Evolutionary conservation across 2,329 filamentous ascomycete species (phyloP), one percentile per base, ranked within the genome.

Genomic region (Penicillium occitanis): DNA sequence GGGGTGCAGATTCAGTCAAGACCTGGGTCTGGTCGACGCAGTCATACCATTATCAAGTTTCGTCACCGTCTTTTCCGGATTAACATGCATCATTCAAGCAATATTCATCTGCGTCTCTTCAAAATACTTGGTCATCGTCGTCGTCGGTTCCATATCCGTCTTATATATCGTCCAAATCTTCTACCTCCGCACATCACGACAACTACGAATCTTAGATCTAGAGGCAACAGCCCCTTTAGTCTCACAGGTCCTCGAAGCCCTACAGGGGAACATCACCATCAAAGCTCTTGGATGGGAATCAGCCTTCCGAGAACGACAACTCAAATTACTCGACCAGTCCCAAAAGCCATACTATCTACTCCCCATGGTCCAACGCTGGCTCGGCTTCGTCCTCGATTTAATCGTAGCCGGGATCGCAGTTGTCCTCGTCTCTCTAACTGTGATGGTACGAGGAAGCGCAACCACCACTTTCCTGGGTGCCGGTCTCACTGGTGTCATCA

Each of bases 171-270:
- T 88, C 0, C 86, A 88, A 67, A 83, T 79, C 58, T 80, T 87
- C 59, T 89, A 89, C 68, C 78, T 89, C 1, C 79, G 84, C 0
- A 89, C 87, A 0, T 88, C 86, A 1, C 77, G 86, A 0, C 87
- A 89, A 72, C 72, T 90, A 8, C 81, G 87, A 60, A 79, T 87
- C 28, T 72, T 89, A 5, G 87, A 89, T 55, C 79, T 90, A 0
- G 87, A 89, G 72, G 81, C 84, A 1, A 88, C 88, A 68, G 83
- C 83, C 0, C 86, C 86, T 0, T 74, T 88, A 0, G 87, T 85
- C 76, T 84, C 79, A 19, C 78, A 87, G 66, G 88, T 87, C 68
- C 77, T 83, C 30, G 86, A 88, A 68, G 84, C 82, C 1, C 79
- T 87, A 50, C 81, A 81, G 42, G 87, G 86, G 0, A 71, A 87